phyloP scores from a whole-genome alignment of 768 basidiomycete species.

The Phanerodontia chrysosporium region DNA sequence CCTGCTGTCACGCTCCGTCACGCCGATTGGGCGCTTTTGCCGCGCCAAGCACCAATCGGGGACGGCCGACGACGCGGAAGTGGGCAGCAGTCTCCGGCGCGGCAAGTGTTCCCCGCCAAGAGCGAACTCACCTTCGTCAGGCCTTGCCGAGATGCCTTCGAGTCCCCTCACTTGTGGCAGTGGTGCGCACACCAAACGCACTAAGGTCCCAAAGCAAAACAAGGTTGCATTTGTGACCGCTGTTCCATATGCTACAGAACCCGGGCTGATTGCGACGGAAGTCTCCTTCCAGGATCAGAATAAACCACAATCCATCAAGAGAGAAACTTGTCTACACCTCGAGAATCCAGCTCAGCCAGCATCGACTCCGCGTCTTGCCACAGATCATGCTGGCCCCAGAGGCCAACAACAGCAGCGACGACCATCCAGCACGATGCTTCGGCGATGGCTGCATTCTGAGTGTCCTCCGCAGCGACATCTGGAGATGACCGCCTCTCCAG shows the following conservation, averaged over 20 bases:
- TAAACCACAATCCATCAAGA: neutral
- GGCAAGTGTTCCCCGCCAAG: neutral
- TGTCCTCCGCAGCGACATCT: neutral
- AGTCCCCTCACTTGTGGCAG: neutral
- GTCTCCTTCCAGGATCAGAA: neutral
- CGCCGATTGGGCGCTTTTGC: neutral
- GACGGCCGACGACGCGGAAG: neutral
- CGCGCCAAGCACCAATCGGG: neutral
- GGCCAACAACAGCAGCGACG: constrained; percentile 53
- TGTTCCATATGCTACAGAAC: neutral
- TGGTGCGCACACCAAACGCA: too few species aligned
- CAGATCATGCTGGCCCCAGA: constrained; percentile 79
- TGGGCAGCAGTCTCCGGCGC: neutral
- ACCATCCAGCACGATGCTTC: constrained; percentile 70
- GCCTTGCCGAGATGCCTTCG: too few species aligned
- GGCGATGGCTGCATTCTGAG: constrained; percentile 21
- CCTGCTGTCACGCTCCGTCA: constrained; percentile 1
- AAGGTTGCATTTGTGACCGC: neutral
- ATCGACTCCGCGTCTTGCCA: constrained; percentile 73
- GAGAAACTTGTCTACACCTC: neutral
- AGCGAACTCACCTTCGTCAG: too few species aligned
- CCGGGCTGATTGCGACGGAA: neutral
- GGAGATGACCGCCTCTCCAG: constrained; percentile 1
- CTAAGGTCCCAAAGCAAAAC: too few species aligned
- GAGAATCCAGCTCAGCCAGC: constrained; percentile 25